Conservation (phyloP, 305 asterid genomes). For the Nicotiana rustica region DNA sequence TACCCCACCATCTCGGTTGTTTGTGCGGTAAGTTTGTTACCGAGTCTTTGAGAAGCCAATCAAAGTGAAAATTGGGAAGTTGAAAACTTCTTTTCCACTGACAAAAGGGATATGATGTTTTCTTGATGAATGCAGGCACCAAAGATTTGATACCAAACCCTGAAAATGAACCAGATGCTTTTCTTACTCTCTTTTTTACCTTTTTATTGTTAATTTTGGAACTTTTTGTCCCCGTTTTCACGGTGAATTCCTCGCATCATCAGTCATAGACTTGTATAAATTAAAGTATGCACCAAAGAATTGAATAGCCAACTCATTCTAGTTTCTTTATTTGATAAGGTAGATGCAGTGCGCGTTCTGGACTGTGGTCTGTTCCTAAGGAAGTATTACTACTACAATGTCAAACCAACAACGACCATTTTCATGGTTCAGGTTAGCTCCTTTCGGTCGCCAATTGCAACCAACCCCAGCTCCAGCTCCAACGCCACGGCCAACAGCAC, state of each 20-base stretch:
- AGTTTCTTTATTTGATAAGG: neutral
- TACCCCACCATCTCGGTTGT: conserved; percentile 11
- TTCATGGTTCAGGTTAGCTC: conserved; percentile 34
- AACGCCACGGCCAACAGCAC: conserved; percentile 32
- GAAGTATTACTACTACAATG: neutral
- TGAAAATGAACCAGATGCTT: conserved; percentile 24
- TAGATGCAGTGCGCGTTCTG: neutral
- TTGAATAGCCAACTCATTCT: conserved; percentile 9
- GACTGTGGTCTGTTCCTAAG: neutral
- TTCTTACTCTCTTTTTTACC: conserved; percentile 26
- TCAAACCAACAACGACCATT: conserved; percentile 31
- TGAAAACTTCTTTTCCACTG: conserved; percentile 25
- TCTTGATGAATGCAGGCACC: conserved; percentile 33
- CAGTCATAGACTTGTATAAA: neutral
- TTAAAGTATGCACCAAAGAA: conserved; percentile 9
- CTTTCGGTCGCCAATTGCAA: conserved; percentile 41
- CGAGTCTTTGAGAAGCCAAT: conserved; percentile 30
- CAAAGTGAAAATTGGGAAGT: conserved; percentile 11
- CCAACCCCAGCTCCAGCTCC: conserved; percentile 49
- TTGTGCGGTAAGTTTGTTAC: conserved; percentile 30
- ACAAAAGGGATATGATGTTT: conserved; percentile 24
- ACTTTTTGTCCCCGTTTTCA: neutral
- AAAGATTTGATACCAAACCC: conserved; percentile 34
- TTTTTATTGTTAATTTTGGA: neutral
- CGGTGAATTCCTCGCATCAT: conserved; percentile 23